Evolutionary conservation across 129 eudicot genomes (phyloP), one percentile per base, ranked within the genome.

Genomic region (Escallonia rubra): DNA sequence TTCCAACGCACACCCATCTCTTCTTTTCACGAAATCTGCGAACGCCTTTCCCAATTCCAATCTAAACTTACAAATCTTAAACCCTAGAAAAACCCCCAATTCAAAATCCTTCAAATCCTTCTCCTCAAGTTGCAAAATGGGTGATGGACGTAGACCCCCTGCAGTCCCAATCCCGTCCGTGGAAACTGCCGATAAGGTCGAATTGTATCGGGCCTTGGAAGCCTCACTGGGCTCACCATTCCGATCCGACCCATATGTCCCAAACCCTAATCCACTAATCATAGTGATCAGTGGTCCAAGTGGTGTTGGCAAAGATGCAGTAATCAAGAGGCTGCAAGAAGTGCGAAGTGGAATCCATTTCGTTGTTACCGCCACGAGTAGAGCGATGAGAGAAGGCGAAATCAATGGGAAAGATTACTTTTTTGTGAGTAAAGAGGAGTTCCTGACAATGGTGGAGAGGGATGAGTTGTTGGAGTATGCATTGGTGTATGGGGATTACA

Each of bases 281-380:
- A 69, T 92, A 4, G 98, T 92, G 14, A 82, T 92, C 41, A 88
- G 96, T 62, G 98, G 98, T 10, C 98, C 98, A 6, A 92, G 96
- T 71, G 98, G 98, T 9, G 98, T 92, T 55, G 98, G 98, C 46
- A 92, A 92, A 70, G 98, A 92, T 79, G 86, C 95, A 10, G 86
- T 88, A 56, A 88, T 92, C 47, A 92, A 84, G 59, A 68, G 86
- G 41, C 68, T 92, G 61, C 77, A 87, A 75, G 87, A 92, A 85
- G 78, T 66, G 4, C 72, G 96, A 15, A 76, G 76, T 10, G 77
- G 70, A 54, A 73, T 92, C 23, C 96, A 92, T 77, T 92, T 92
- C 68, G 98, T 86, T 15, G 98, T 92, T 14, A 92, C 98, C 0
- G 98, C 96, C 4, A 92, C 98, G 4, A 92, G 84, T 58, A 60